Percentiles rank a stretch among this genome's conserved stretches.
These are phyloP conservation scores for Vitellaria paradoxa DNA, from an alignment of 179 eudicot genomes.

Conservation along the genomic window DNA sequence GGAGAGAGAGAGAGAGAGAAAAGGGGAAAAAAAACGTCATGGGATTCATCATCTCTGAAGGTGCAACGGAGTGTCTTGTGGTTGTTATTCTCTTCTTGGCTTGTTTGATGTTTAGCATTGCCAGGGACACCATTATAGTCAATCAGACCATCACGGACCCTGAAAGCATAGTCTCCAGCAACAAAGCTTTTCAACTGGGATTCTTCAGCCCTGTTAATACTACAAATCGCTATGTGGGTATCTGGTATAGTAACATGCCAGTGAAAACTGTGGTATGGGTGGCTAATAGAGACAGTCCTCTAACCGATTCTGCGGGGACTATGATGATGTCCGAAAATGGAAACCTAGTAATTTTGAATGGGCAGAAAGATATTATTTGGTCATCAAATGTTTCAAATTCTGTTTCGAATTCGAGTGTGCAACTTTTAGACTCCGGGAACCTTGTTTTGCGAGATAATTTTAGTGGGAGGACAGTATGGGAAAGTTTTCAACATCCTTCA, in stretches of 20 bases:
- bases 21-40: not conserved
- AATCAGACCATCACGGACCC: constrained; percentile 20
- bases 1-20: too few relatives aligned
- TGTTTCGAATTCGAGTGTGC: constrained; percentile 17
- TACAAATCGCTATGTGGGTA: constrained; percentile 20
- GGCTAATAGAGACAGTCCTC: constrained; percentile 18
- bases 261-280: constrained; percentile 20
- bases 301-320: constrained; percentile 16
- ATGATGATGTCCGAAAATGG: constrained; percentile 7
- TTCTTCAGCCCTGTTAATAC: constrained; percentile 19
- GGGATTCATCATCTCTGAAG: not conserved
- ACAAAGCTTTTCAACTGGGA: constrained; percentile 13
- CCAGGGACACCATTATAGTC: constrained; percentile 15
- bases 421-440: constrained; percentile 23
- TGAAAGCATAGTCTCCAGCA: constrained; percentile 13
- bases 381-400: constrained; percentile 13
- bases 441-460: constrained; percentile 17
- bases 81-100: not conserved
- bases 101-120: not conserved
- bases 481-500: constrained; percentile 24
- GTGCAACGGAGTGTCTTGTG: not conserved
- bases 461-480: constrained; percentile 15
- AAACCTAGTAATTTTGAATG: constrained; percentile 14
- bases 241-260: constrained; percentile 15
- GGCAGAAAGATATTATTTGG: constrained; percentile 12